These are phyloP conservation scores for Gossypium rotundifolium DNA, from an alignment of 345 rosid species.

Conservation along the genomic window DNA sequence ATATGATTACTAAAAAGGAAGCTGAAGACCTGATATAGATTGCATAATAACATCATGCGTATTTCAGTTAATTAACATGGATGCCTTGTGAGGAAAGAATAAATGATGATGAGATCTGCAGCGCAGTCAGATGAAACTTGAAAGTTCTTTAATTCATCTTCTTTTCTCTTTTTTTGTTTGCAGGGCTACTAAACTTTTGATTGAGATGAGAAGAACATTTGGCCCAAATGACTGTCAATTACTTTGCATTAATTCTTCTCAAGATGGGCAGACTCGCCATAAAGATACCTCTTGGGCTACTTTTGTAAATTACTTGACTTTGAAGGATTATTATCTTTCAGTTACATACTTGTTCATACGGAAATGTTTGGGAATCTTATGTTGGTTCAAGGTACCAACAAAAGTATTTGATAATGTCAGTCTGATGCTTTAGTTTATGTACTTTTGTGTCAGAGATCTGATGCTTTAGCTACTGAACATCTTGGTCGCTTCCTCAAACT, in stretches of 20 bases:
- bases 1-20: not conserved
- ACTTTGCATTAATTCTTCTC: constrained; percentile 86
- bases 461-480: constrained; percentile 35
- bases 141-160: constrained; percentile 9
- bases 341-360: not conserved
- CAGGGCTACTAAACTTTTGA: constrained; percentile 73
- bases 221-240: constrained; percentile 68
- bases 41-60: not conserved
- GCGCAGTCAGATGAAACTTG: constrained; percentile 9
- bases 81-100: not conserved
- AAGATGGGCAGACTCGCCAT: constrained; percentile 57
- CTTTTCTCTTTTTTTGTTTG: constrained; percentile 20
- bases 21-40: not conserved
- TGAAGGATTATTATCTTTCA: constrained; percentile 11
- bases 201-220: constrained; percentile 84
- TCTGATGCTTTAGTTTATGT: constrained; percentile 16
- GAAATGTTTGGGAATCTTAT: not conserved
- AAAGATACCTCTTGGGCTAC: constrained; percentile 62
- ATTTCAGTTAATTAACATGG: not conserved
- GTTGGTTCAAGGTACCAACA: constrained; percentile 4
- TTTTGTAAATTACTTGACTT: constrained; percentile 44
- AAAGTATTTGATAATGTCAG: not conserved
- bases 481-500: constrained; percentile 68
- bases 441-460: constrained; percentile 53
- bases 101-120: not conserved